These are phyloP conservation scores for Auriscalpium orientale DNA, from an alignment of 768 basidiomycete genomes.

Conservation along the genomic window DNA sequence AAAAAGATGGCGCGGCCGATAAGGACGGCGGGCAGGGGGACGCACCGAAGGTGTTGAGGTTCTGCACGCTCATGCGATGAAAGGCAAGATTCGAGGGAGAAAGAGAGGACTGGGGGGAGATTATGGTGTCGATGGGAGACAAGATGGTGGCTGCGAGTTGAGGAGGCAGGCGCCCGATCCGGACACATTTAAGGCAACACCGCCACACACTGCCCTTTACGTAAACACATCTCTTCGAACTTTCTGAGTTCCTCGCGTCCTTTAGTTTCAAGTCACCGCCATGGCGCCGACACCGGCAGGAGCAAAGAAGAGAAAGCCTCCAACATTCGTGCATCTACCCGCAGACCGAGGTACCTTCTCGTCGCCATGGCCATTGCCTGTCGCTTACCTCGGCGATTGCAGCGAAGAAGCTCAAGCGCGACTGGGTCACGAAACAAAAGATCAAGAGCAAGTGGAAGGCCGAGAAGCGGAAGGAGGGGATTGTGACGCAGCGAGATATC, in stretches of 20 bases:
- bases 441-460: constrained; percentile 74
- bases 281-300: not conserved
- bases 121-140: constrained; percentile 21
- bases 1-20: constrained; percentile 9
- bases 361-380: not conserved
- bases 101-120: constrained; percentile 42
- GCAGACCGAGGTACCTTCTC: constrained; percentile 44
- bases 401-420: constrained; percentile 78
- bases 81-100: constrained; percentile 29
- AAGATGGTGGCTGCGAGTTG: constrained; percentile 20
- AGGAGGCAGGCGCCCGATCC: constrained; percentile 8
- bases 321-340: constrained; percentile 65
- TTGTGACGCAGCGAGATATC: constrained; percentile 14
- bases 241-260: not conserved
- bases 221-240: not conserved
- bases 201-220: not conserved
- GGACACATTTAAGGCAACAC: constrained; percentile 8
- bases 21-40: constrained; percentile 16
- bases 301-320: constrained; percentile 52
- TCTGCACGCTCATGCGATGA: constrained; percentile 94
- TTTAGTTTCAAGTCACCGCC: constrained; percentile 4
- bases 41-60: constrained; percentile 76
- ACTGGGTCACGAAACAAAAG: constrained; percentile 73
- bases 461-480: constrained; percentile 49
- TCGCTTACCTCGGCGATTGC: not conserved